Percentiles rank a stretch among this genome's conserved stretches.
These are phyloP conservation scores for Solanum pinnatisectum DNA, from an alignment of 257 asterid genomes.

Conservation along the genomic window DNA sequence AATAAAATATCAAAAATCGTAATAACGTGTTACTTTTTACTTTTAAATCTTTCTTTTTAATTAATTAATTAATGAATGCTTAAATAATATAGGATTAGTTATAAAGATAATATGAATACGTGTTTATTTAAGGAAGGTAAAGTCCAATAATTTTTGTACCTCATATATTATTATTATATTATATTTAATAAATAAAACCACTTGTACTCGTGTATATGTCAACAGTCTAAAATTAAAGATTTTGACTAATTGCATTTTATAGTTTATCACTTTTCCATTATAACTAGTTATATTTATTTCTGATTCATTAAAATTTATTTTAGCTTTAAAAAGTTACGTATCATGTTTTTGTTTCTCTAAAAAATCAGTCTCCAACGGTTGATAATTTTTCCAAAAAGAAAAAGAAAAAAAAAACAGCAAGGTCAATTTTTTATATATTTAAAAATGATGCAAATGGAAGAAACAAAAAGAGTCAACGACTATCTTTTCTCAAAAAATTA, in stretches of 20 bases:
- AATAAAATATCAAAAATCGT: not conserved
- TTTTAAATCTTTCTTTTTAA: not conserved
- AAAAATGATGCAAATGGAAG: not conserved
- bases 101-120: not conserved
- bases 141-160: not conserved
- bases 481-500: not conserved
- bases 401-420: no score
- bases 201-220: no score
- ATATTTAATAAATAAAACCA: no score
- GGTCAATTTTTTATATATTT: no score
- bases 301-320: no score
- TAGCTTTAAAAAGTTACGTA: no score
- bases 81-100: not conserved
- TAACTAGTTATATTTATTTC: no score
- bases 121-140: not conserved
- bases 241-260: no score
- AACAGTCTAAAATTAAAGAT: no score
- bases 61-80: not conserved
- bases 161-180: no score
- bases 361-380: not conserved
- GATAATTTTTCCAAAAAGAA: no score
- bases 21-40: not conserved
- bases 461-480: not conserved
- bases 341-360: not conserved
- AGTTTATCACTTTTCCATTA: no score